Conservation (phyloP, 2,329 filamentous ascomycete species). For the Pseudogymnoascus sp. region DNA sequence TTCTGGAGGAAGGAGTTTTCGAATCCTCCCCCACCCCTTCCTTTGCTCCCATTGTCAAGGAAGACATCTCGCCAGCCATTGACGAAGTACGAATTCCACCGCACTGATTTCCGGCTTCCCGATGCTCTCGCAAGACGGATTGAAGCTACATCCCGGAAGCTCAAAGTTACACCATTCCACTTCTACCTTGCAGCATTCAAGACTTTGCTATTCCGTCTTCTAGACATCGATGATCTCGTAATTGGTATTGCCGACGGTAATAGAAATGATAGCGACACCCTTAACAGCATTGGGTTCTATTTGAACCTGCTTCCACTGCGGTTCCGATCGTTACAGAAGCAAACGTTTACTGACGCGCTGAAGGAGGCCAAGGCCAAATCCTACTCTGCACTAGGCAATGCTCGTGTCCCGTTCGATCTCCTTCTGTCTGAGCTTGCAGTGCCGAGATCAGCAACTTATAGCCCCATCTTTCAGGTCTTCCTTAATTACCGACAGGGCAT, state of each 20-base stretch:
- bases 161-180: slow-evolving; percentile 34
- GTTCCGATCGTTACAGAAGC: slow-evolving; percentile 8
- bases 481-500: slow-evolving; percentile 38
- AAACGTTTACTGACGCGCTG: slow-evolving; percentile 21
- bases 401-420: slow-evolving; percentile 41
- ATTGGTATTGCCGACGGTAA: slow-evolving; percentile 42
- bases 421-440: slow-evolving; percentile 39
- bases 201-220: slow-evolving; percentile 30
- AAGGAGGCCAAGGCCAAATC: slow-evolving; percentile 21
- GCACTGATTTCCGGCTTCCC: not conserved
- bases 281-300: slow-evolving; percentile 18
- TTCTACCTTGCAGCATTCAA: slow-evolving; percentile 37
- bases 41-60: not conserved
- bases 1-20: slow-evolving; percentile 6
- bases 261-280: slow-evolving; percentile 26
- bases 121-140: not conserved
- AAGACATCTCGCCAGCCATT: not conserved
- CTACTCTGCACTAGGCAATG: slow-evolving; percentile 35
- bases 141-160: not conserved
- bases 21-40: not conserved
- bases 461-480: slow-evolving; percentile 40
- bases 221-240: slow-evolving; percentile 32
- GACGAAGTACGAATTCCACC: not conserved
- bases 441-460: slow-evolving; percentile 31
- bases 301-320: slow-evolving; percentile 18